phyloP scores from a whole-genome alignment of 2,329 filamentous ascomycete species.

The Cladosporium sphaerospermum region DNA sequence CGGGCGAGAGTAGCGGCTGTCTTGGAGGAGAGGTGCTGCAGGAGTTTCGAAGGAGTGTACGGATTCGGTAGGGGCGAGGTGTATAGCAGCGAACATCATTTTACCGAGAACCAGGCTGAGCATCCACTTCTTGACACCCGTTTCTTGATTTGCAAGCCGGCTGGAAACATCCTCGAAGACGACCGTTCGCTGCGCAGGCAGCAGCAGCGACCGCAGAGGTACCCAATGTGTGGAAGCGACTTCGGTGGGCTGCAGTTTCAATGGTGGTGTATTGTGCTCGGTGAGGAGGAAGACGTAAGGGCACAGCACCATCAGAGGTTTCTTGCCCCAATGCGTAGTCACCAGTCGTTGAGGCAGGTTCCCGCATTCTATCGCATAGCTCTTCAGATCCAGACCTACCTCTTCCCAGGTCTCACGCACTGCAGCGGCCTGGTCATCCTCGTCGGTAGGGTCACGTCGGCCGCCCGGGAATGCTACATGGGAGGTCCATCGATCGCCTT shows the following conservation, averaged over 20 bases:
- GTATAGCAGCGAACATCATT: conserved; percentile 63
- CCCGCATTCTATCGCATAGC: conserved; percentile 43
- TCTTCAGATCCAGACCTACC: conserved; percentile 52
- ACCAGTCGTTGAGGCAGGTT: conserved; percentile 62
- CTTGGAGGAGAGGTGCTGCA: conserved; percentile 19
- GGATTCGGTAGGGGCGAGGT: conserved; percentile 55
- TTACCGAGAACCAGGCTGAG: conserved; percentile 54
- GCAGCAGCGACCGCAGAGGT: conserved; percentile 55
- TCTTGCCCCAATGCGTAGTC: conserved; percentile 59
- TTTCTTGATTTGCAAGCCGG: conserved; percentile 52
- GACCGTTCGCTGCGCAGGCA: conserved; percentile 53
- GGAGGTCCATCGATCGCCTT: conserved; percentile 62
- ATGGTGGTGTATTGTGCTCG: conserved; percentile 47
- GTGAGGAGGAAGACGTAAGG: conserved; percentile 62
- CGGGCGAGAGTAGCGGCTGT: conserved; percentile 21
- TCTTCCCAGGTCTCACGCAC: conserved; percentile 61
- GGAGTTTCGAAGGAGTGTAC: conserved; percentile 46
- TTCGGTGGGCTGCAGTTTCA: conserved; percentile 61
- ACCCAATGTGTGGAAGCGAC: conserved; percentile 66
- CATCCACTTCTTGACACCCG: conserved; percentile 49
- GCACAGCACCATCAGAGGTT: conserved; percentile 61
- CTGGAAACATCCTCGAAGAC: conserved; percentile 60
- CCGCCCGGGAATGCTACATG: conserved; percentile 65
- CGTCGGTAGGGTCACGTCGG: conserved; percentile 59
- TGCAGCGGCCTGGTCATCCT: conserved; percentile 55